Evolutionary conservation across 177 flowering plant species (phyloP).

Genomic region (Vitis hybrid): DNA sequence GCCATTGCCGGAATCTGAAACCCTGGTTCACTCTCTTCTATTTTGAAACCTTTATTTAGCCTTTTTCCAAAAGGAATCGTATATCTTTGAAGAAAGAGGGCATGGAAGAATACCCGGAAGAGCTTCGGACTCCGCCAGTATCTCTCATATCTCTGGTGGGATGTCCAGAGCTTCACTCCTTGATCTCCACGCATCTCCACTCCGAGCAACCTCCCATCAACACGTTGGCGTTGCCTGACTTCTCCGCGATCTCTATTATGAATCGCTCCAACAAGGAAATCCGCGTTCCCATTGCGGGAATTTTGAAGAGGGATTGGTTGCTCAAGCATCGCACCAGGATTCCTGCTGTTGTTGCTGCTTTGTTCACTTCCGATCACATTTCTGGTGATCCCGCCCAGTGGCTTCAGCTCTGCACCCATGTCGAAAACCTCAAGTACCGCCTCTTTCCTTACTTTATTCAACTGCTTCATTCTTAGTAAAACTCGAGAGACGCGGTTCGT

Average conservation of each 20-base stretch:
- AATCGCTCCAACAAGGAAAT: constrained; percentile 28
- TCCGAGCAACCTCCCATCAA: constrained; percentile 84
- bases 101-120: constrained; percentile 88
- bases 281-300: constrained; percentile 35
- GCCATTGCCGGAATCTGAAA: too few relatives aligned
- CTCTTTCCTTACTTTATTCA: constrained; percentile 2
- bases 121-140: constrained; percentile 89
- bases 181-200: constrained; percentile 64
- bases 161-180: constrained; percentile 64
- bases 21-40: too few relatives aligned
- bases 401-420: constrained; percentile 85
- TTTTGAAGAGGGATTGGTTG: constrained; percentile 81
- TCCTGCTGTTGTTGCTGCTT: constrained; percentile 76
- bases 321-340: constrained; percentile 77
- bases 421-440: constrained; percentile 78
- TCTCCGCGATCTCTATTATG: constrained; percentile 56
- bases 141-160: constrained; percentile 67
- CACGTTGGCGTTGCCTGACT: constrained; percentile 84
- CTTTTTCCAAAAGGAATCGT: too few relatives aligned
- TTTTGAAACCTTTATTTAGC: too few relatives aligned
- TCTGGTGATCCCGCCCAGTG: constrained; percentile 92
- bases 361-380: constrained; percentile 55
- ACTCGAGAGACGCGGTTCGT: neutral
- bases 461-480: neutral
- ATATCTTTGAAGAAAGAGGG: neutral